These are phyloP conservation scores for Alternaria dauci DNA, from an alignment of 2,329 filamentous ascomycete genomes.

Conservation along the genomic window DNA sequence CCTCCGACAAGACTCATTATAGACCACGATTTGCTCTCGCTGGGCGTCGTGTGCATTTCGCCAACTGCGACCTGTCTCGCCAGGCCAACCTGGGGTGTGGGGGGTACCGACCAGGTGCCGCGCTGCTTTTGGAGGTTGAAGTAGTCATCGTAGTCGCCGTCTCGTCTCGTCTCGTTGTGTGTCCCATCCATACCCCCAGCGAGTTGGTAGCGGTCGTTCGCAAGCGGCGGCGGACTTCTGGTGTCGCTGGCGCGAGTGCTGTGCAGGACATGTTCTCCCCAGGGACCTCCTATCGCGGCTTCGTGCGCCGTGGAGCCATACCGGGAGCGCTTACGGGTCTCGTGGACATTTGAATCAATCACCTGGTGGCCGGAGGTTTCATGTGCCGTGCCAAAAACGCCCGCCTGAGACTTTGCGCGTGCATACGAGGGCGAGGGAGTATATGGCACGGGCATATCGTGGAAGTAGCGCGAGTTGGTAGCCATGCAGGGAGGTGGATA, in stretches of 20 bases:
- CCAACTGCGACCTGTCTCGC: constrained; percentile 21
- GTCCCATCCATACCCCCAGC: constrained; percentile 60
- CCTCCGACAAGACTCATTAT: constrained; percentile 70
- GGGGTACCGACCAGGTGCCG: constrained; percentile 47
- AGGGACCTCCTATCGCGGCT: constrained; percentile 24
- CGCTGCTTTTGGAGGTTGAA: constrained; percentile 50
- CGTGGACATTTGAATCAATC: constrained; percentile 40
- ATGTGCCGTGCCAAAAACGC: constrained; percentile 33
- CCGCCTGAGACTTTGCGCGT: constrained; percentile 23
- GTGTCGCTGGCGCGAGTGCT: constrained; percentile 35
- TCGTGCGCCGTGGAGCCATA: constrained; percentile 26
- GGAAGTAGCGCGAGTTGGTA: constrained; percentile 26
- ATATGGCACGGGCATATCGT: constrained; percentile 43
- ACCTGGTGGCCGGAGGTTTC: constrained; percentile 41
- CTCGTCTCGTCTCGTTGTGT: constrained; percentile 47
- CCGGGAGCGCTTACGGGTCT: constrained; percentile 44
- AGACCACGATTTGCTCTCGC: constrained; percentile 38
- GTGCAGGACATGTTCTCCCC: constrained; percentile 28
- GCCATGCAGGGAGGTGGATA: constrained; percentile 35
- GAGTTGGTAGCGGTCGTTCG: constrained; percentile 61
- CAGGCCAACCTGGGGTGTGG: constrained; percentile 32
- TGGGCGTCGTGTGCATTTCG: constrained; percentile 28
- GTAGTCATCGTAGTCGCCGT: constrained; percentile 55
- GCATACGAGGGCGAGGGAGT: constrained; percentile 27
- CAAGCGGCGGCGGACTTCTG: constrained; percentile 55